Evolutionary conservation across 345 rosid species (phyloP).

Genomic region (Conringia planisiliqua): DNA sequence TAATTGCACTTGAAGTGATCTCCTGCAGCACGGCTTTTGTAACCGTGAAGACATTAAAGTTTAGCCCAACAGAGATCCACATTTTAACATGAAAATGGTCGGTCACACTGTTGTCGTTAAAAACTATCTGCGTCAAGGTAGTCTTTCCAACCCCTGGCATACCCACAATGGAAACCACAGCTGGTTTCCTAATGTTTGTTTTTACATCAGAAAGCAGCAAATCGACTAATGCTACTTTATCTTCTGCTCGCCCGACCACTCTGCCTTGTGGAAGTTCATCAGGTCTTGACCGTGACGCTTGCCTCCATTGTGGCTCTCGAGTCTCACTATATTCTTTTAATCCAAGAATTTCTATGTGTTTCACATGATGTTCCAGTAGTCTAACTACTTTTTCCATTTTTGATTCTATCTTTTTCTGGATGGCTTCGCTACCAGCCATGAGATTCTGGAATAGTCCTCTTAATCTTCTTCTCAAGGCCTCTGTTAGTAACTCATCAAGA

Average conservation of each 20-base stretch:
- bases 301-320: constrained; percentile 30
- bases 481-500: constrained; percentile 33
- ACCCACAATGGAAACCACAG: constrained; percentile 36
- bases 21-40: constrained; percentile 35
- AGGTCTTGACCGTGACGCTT: constrained; percentile 25
- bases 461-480: constrained; percentile 29
- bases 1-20: constrained; percentile 21
- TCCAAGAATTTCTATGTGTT: constrained; percentile 23
- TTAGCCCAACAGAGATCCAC: constrained; percentile 32
- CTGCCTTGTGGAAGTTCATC: constrained; percentile 26
- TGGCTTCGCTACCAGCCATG: constrained; percentile 16
- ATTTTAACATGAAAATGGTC: constrained; percentile 23
- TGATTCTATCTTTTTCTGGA: constrained; percentile 22
- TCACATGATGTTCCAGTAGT: constrained; percentile 26
- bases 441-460: constrained; percentile 24
- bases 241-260: constrained; percentile 24
- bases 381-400: constrained; percentile 27
- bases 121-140: constrained; percentile 34
- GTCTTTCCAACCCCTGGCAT: constrained; percentile 41
- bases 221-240: constrained; percentile 18
- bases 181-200: background rate
- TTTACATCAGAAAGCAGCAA: constrained; percentile 20
- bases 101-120: constrained; percentile 23
- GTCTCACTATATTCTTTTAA: constrained; percentile 24
- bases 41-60: constrained; percentile 24